Evolutionary conservation across 1,284 basidiomycete genomes (phyloP).

Genomic region (Pholiota adiposa): DNA sequence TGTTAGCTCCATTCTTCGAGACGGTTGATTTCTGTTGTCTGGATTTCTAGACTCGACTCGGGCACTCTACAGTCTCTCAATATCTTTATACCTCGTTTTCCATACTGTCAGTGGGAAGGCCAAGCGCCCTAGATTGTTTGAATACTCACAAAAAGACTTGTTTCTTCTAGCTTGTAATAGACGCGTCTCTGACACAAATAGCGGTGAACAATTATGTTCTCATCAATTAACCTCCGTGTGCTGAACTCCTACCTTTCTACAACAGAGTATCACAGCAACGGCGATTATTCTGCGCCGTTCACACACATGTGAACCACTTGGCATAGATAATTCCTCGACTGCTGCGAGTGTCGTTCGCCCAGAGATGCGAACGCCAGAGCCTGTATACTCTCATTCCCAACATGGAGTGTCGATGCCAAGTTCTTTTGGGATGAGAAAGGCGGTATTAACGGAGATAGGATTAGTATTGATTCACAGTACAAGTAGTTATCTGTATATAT

Average conservation of each 20-base stretch:
- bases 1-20: neutral
- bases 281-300: conserved; percentile 18
- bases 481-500: conserved; percentile 10
- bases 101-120: conserved; percentile 20
- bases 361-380: conserved; percentile 12
- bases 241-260: neutral
- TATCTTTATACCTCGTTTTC: conserved; percentile 25
- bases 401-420: conserved; percentile 13
- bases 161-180: conserved; percentile 24
- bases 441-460: neutral
- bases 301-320: conserved; percentile 17
- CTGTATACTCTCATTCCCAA: neutral
- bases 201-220: conserved; percentile 17
- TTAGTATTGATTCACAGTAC: conserved; percentile 4
- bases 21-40: neutral
- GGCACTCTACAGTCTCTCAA: conserved; percentile 25
- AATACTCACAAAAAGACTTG: neutral
- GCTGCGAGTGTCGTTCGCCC: conserved; percentile 12
- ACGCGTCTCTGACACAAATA: conserved; percentile 26
- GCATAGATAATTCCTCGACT: conserved; percentile 7
- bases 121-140: neutral
- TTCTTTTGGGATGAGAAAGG: conserved; percentile 2
- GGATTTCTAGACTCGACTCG: conserved; percentile 21
- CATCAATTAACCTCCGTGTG: neutral
- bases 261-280: conserved; percentile 20